Base-by-base conservation (phyloP, 192 early-diverging fungal genomes). In the Mortierella alpina region DNA sequence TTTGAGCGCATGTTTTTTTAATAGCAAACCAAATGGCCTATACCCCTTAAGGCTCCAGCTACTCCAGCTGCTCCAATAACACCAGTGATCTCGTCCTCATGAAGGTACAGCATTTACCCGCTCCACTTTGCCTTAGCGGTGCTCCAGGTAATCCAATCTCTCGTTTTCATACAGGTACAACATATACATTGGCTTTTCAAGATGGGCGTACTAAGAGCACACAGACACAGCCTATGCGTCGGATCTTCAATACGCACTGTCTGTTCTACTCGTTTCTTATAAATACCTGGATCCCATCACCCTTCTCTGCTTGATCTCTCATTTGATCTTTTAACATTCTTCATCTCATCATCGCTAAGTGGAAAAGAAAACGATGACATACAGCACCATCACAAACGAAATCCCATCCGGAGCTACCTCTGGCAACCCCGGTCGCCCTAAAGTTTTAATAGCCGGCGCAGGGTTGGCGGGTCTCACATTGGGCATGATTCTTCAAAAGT, bases 401-500 rank as follows among this genome's bases (percentile, higher is more conserved):
- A 65, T 31, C 20, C 63, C 20, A 50, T 5, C 50, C 42, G 50
- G 6, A 40, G 39, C 63, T 41, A 65, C 63, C 39, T 52, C 63
- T 65, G 50, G 63, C 47, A 50, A 65, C 41, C 47, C 63, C 63
- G 23, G 22, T 65, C 63, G 63, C 50, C 63, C 63, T 0, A 65
- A 65, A 50, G 31, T 65, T 42, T 49, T 65, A 52, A 65, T 65
- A 41, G 62, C 50, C 47, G 62, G 62, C 7, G 62, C 62, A 50
- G 62, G 62, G 45, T 47, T 63, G 20, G 62, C 63, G 15, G 63
- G 63, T 39, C 63, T 65, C 49, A 52, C 63, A 39, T 23, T 65
- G 12, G 63, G 50, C 63, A 65, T 65, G 63, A 65, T 65, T 65
- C 63, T 65, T 15, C 63, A 65, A 65, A 65, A 65, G 50, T 65